phyloP scores from a whole-genome alignment of 1,284 basidiomycete species.

The Leccinum pachyderme region DNA sequence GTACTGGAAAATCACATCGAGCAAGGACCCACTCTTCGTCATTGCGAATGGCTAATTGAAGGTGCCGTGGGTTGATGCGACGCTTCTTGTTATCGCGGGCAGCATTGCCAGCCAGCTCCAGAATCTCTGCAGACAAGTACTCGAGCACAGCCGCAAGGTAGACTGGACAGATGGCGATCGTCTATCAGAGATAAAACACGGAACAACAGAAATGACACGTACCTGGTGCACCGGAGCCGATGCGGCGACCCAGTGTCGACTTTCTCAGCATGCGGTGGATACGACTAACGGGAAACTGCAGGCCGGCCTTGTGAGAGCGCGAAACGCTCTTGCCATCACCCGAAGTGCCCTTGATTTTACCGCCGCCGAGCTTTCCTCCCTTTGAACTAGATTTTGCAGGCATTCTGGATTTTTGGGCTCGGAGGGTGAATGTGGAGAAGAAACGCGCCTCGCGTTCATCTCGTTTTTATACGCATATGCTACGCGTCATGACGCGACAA shows the following conservation, averaged over 20 bases:
- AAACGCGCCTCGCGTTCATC: neutral
- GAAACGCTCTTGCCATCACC: constrained; percentile 50
- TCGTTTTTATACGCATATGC: constrained; percentile 38
- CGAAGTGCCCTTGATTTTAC: constrained; percentile 45
- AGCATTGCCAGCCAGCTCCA: constrained; percentile 75
- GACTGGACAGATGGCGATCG: constrained; percentile 38
- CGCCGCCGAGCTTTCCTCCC: constrained; percentile 49
- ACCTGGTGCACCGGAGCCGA: constrained; percentile 60
- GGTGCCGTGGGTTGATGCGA: constrained; percentile 86
- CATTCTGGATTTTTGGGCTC: constrained; percentile 12
- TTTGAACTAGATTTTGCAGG: constrained; percentile 44
- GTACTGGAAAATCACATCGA: neutral
- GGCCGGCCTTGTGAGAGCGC: constrained; percentile 80
- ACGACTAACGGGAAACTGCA: constrained; percentile 82
- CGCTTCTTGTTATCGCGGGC: constrained; percentile 72
- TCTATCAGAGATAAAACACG: constrained; percentile 13
- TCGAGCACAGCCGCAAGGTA: constrained; percentile 75
- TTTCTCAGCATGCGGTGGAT: constrained; percentile 74
- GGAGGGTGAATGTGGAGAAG: constrained; percentile 1
- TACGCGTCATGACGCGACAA: constrained; percentile 39
- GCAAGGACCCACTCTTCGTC: constrained; percentile 64
- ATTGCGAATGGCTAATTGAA: constrained; percentile 87
- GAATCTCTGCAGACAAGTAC: constrained; percentile 73
- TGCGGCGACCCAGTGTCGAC: constrained; percentile 64
- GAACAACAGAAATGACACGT: neutral